Evolutionary conservation across 2,329 filamentous ascomycete species (phyloP), one percentile per base, ranked within the genome.

Genomic region (Chaetomium sp.): DNA sequence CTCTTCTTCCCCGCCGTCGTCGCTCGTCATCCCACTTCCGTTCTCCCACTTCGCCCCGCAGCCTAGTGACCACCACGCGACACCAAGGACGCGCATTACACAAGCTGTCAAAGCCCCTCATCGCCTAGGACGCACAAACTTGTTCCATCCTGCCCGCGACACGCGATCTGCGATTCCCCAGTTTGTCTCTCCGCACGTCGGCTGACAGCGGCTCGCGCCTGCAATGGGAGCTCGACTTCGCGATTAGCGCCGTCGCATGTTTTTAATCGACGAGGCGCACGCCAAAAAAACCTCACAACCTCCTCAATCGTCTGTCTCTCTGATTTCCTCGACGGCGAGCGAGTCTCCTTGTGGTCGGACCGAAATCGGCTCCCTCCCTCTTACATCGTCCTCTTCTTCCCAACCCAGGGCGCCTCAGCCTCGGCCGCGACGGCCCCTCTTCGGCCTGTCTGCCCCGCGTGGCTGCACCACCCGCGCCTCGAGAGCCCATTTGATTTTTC

Each of bases 241-340:
- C 60, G 58, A 58, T 57, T 63, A 62, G 59, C 55, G 44, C 55
- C 59, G 62, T 59, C 60, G 59, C 62, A 61, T 56, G 49, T 56
- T 50, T 45, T 55, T 14, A 56, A 45, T 56, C 53, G 45, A 56
- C 50, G 49, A 51, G 52, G 55, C 59, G 49, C 52, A 53, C 35
- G 33, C 52, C 38, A 52, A 53, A 53, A 51, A 49, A 19, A 42
- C 42, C 36, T 27, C 53, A 36, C 32, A 52, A 49, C 42, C 35
- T 47, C 38, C 48, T 38, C 56, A 45, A 55, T 56, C 44, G 49
- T 27, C 37, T 12, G 14, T 5, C 49, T 47, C 35, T n/a, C 47
- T 14, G 32, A 34, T 37, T 38, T 43, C 46, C 32, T 44, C n/a
- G 40, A 42, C 40, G 6, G 11, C 37, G 37, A 48, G 49, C 47